Conservation (phyloP, 108 stramenopile genomes). For the Mediolabrus comicus region DNA sequence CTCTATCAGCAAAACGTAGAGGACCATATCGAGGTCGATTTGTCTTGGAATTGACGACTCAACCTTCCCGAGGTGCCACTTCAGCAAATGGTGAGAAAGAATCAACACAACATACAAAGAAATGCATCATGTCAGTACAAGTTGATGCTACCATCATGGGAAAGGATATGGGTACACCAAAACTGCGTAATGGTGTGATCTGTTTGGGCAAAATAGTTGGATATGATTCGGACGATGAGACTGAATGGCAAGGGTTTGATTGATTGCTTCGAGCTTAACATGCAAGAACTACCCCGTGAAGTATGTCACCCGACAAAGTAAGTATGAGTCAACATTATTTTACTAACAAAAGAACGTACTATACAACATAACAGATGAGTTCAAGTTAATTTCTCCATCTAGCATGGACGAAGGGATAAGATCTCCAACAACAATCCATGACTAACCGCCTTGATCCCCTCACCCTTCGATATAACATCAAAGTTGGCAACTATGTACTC, state of each 20-base stretch:
- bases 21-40: constrained; percentile 35
- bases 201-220: constrained; percentile 39
- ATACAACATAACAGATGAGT: background rate
- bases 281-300: no score
- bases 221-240: constrained; percentile 41
- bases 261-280: no score
- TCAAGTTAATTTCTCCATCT: no score
- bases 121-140: constrained; percentile 13
- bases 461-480: constrained; percentile 92
- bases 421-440: constrained; percentile 91
- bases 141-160: constrained; percentile 43
- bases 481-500: constrained; percentile 91
- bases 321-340: background rate
- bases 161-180: constrained; percentile 38
- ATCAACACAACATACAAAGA: background rate
- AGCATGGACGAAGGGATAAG: constrained; percentile 61
- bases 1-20: constrained; percentile 21
- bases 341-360: background rate
- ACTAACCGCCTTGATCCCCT: constrained; percentile 91
- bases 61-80: background rate
- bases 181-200: constrained; percentile 27
- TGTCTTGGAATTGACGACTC: constrained; percentile 21
- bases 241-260: constrained; percentile 42
- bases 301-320: no score
- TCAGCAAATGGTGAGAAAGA: background rate